A percentile compares a stretch with the other conserved stretches of the same genome.
These are phyloP conservation scores for Mallotus nudiflorus DNA, from an alignment of 345 rosid species.

Conservation along the genomic window DNA sequence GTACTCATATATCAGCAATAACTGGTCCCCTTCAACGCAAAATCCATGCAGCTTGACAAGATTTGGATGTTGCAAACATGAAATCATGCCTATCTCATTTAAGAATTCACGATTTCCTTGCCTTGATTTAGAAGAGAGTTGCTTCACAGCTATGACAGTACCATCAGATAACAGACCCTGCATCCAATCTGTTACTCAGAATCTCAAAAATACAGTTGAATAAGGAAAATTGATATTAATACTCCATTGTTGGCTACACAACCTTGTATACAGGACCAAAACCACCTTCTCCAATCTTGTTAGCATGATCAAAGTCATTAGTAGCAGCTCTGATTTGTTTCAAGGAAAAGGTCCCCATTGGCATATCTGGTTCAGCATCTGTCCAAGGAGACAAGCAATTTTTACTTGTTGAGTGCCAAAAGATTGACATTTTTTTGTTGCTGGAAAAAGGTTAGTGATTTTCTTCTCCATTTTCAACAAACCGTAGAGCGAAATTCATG, in stretches of 20 bases:
- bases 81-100: constrained; percentile 61
- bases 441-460: too few relatives aligned
- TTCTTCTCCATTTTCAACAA: background rate
- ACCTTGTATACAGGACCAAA: constrained; percentile 75
- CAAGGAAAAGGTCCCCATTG: constrained; percentile 47
- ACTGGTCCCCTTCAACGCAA: constrained; percentile 54
- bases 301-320: constrained; percentile 44
- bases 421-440: background rate
- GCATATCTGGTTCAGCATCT: constrained; percentile 42
- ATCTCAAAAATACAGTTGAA: background rate
- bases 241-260: background rate
- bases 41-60: constrained; percentile 58
- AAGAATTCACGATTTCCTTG: constrained; percentile 64
- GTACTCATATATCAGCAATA: constrained; percentile 58
- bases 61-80: constrained; percentile 60
- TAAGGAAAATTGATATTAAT: background rate
- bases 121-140: constrained; percentile 50
- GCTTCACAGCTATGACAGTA: constrained; percentile 54
- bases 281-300: constrained; percentile 75
- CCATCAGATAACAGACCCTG: constrained; percentile 56
- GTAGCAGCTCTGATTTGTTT: constrained; percentile 56
- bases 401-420: background rate
- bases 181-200: background rate
- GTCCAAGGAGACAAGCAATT: constrained; percentile 7
- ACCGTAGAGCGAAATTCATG: background rate